Conservation (phyloP, 352 stramenopile genomes). For the Phytopythium kandeliae region DNA sequence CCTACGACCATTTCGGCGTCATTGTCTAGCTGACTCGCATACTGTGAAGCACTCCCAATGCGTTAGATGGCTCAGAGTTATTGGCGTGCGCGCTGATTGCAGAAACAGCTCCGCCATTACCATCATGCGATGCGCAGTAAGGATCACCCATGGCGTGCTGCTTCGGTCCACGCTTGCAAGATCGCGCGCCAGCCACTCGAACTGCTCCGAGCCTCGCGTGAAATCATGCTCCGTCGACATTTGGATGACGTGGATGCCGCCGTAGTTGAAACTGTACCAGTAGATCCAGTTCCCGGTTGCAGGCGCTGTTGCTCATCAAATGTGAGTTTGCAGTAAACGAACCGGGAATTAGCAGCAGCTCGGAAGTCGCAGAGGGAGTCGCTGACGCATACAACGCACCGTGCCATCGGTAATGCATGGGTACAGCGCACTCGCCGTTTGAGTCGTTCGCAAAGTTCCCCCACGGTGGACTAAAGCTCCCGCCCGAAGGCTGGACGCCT, state of each 20-base stretch:
- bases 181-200: constrained; percentile 80
- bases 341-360: no score
- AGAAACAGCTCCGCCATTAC: constrained; percentile 10
- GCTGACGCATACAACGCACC: constrained; percentile 19
- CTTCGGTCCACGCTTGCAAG: constrained; percentile 72
- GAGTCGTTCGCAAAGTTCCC: constrained; percentile 66
- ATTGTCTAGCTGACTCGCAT: constrained; percentile 47
- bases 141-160: constrained; percentile 87
- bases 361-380: no score
- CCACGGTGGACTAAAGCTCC: constrained; percentile 56
- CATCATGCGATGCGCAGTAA: constrained; percentile 90
- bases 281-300: constrained; percentile 64
- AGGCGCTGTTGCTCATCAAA: constrained; percentile 25
- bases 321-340: constrained; percentile 3
- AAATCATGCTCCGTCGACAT: constrained; percentile 90
- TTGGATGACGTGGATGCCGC: constrained; percentile 85
- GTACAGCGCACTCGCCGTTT: constrained; percentile 55
- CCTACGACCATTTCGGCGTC: constrained; percentile 60
- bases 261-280: constrained; percentile 91
- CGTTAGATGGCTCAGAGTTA: background rate
- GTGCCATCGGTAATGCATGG: constrained; percentile 63
- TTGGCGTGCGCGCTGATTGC: no score
- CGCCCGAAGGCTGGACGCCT: constrained; percentile 26
- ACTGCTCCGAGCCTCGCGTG: constrained; percentile 78
- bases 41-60: constrained; percentile 16